Evolutionary conservation across 176 grass and related monocot species (phyloP).

Genomic region (Thinopyrum elongatum): DNA sequence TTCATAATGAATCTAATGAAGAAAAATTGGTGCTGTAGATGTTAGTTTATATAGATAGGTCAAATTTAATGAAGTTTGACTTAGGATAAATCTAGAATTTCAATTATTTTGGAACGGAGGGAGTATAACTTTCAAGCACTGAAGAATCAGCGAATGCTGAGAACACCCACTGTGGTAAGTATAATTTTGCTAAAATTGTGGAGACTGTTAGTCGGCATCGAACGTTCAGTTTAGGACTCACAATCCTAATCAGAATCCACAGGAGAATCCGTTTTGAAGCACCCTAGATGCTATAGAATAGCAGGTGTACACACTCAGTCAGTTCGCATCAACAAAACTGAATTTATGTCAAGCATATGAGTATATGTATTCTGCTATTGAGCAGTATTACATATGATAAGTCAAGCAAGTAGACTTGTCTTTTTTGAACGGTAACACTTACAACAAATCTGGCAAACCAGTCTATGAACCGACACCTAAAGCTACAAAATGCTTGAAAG

Average conservation of each 20-base stretch:
- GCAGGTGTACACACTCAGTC: not conserved
- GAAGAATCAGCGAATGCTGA: not conserved
- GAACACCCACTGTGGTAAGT: not conserved
- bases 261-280: not conserved
- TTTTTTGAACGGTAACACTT: not conserved
- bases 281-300: not conserved
- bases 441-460: not conserved
- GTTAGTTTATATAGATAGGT: too few species aligned
- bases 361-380: not conserved
- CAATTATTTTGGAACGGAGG: too few species aligned
- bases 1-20: too few species aligned
- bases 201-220: not conserved
- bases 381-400: not conserved
- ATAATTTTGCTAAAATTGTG: not conserved
- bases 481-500: not conserved
- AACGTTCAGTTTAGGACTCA: not conserved
- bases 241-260: not conserved
- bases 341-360: not conserved
- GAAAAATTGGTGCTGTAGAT: too few species aligned
- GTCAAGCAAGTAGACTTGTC: not conserved
- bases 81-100: too few species aligned
- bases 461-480: not conserved
- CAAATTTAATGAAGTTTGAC: too few species aligned
- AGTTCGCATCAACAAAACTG: not conserved
- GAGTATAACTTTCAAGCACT: not conserved